Base-by-base conservation (phyloP, 805 yeast genomes). In the Nadsonia fulvescens region DNA sequence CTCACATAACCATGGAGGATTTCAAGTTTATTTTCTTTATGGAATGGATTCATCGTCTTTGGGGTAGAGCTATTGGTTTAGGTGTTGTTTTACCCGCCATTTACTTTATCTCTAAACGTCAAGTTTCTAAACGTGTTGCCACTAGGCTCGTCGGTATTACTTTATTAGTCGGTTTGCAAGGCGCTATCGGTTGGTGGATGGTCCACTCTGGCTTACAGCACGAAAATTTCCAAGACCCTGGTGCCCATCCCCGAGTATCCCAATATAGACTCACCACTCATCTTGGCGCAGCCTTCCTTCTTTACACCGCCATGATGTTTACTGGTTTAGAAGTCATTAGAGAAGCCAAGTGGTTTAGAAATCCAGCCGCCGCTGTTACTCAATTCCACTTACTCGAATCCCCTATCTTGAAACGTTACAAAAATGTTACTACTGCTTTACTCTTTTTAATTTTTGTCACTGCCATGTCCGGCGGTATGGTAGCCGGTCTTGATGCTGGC, bases 141-240 rank as follows among this genome's bases (percentile, higher is more conserved):
- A 56, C 56, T 30, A 63, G 79, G 37, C 56, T 89, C 9, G 49
- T 77, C 12, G 78, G 78, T 2, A 63, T 89, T 23, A 65, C 92
- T 21, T 69, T 62, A 1, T 54, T 89, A 27, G 60, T 89, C 31
- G 99, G 93, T 7, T 54, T 89, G 24, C 98, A 89, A 57, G 98
- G 98, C 28, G 76, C 73, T 28, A 74, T 89, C 37, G 98, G 98
- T 16, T 89, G 98, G 98, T 89, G 99, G 99, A 89, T 89, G 98
- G 98, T 89, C 27, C 70, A 77, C 42, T 79, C 94, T 6, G 98
- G 98, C 15, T 61, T 89, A 30, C 92, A 82, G 45, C 75, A 74
- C 42, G 63, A 72, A 22, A 74, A 74, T 43, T 56, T 89, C 24
- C 64, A 63, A 12, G 82, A 74, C 37, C 65, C 93, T 46, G 75